phyloP scores from a whole-genome alignment of 148 eudicot species.

The Silene uniflora region DNA sequence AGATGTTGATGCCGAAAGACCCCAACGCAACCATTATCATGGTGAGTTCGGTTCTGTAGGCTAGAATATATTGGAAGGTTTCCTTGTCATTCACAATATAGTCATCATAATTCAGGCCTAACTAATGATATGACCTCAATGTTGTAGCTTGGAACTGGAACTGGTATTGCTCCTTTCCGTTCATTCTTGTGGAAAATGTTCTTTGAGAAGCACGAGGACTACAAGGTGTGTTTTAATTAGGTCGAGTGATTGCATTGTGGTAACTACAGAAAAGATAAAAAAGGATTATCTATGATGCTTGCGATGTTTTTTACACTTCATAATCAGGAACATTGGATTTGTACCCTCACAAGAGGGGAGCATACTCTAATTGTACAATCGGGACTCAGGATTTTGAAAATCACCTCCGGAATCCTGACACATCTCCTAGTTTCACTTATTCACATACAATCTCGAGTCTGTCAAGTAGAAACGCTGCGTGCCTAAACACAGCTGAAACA shows the following conservation, averaged over 20 bases:
- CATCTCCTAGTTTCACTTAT: too few relatives aligned
- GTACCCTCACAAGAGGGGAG: neutral
- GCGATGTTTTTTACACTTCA: neutral
- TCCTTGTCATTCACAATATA: neutral
- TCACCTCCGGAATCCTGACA: too few relatives aligned
- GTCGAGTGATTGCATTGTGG: neutral
- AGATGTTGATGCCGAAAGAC: constrained; percentile 99
- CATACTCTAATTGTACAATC: too few relatives aligned
- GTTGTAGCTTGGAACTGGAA: constrained; percentile 93
- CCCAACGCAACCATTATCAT: constrained; percentile 85
- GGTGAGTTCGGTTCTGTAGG: constrained; percentile 34
- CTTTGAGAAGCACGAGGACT: constrained; percentile 93
- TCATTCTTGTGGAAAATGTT: constrained; percentile 97
- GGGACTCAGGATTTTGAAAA: too few relatives aligned
- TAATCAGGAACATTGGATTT: neutral
- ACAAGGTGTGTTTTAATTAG: constrained; percentile 48
- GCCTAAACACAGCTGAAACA: too few relatives aligned
- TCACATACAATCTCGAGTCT: too few relatives aligned
- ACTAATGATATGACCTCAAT: constrained; percentile 6
- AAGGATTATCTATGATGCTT: neutral
- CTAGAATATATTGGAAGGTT: neutral
- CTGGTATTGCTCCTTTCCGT: constrained; percentile 99
- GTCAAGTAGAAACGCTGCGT: too few relatives aligned
- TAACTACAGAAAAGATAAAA: neutral
- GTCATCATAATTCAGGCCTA: neutral